Evolutionary conservation across 106 monocot species (phyloP).

Genomic region (Dendrobium huoshanense): DNA sequence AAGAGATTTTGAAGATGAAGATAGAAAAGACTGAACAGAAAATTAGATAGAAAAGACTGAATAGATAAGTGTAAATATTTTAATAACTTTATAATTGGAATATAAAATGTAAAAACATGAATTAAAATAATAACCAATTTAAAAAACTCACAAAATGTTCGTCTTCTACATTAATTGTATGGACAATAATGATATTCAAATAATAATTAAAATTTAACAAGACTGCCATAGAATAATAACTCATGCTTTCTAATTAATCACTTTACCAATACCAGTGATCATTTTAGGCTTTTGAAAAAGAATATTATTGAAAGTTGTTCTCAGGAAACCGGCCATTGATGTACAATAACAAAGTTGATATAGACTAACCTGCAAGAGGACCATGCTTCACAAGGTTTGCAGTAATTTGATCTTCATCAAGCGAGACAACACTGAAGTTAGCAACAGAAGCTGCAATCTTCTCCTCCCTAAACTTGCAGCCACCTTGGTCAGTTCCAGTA

Average conservation of each 20-base stretch:
- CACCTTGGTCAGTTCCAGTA: constrained; percentile 46
- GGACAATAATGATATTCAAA: too few species aligned
- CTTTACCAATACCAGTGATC: not conserved
- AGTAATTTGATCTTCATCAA: constrained; percentile 85
- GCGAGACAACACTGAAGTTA: constrained; percentile 71
- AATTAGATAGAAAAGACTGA: too few species aligned
- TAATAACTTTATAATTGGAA: too few species aligned
- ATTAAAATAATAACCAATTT: too few species aligned
- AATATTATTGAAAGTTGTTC: not conserved
- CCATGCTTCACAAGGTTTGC: constrained; percentile 90
- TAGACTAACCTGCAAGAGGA: constrained; percentile 63
- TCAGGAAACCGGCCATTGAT: not conserved
- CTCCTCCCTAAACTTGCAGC: constrained; percentile 73
- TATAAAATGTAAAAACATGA: too few species aligned
- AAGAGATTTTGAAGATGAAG: too few species aligned
- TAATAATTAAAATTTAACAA: too few species aligned
- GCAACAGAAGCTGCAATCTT: constrained; percentile 71
- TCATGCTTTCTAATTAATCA: not conserved
- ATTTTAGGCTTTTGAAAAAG: not conserved
- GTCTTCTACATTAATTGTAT: too few species aligned
- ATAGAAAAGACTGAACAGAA: too few species aligned
- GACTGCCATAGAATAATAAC: not conserved
- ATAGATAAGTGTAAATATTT: too few species aligned
- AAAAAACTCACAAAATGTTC: too few species aligned
- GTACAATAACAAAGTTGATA: not conserved